phyloP scores from a whole-genome alignment of 2,329 filamentous ascomycete genomes.

The Tolypocladium tropicale region DNA sequence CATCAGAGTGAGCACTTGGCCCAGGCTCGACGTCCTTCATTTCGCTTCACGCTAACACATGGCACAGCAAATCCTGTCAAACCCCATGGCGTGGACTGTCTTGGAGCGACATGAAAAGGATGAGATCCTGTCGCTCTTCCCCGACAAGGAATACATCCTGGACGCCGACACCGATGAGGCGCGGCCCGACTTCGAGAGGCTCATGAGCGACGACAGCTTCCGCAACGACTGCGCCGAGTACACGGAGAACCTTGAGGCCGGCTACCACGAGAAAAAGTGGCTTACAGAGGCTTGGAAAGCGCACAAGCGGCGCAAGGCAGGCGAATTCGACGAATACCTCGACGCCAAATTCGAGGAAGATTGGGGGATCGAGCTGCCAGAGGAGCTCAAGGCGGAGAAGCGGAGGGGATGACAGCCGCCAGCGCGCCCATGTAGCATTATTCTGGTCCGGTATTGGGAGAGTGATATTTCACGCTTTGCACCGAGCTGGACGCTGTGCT shows the following conservation, averaged over 20 bases:
- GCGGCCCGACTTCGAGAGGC: constrained; percentile 29
- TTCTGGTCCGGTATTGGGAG: background rate
- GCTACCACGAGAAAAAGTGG: constrained; percentile 43
- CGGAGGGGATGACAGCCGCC: background rate
- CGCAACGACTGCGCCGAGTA: constrained; percentile 35
- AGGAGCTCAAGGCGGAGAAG: constrained; percentile 13
- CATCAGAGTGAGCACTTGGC: constrained; percentile 20
- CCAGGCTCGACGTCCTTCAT: background rate
- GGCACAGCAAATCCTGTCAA: constrained; percentile 23
- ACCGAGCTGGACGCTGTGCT: background rate
- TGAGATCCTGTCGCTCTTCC: constrained; percentile 28
- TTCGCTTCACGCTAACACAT: background rate
- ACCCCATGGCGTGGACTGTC: constrained; percentile 27
- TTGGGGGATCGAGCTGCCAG: constrained; percentile 34
- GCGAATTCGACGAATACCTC: constrained; percentile 39
- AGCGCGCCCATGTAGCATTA: background rate
- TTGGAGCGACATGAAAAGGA: constrained; percentile 21
- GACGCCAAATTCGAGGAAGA: constrained; percentile 33
- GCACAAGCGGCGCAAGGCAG: constrained; percentile 34
- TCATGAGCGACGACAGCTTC: constrained; percentile 37
- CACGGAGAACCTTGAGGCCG: constrained; percentile 32
- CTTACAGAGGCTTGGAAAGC: constrained; percentile 40
- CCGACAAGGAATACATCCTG: constrained; percentile 25
- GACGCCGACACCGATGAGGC: constrained; percentile 21
- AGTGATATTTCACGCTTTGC: background rate